Evolutionary conservation across 108 stramenopile species (phyloP).

Genomic region (Fragilaria crotonensis): DNA sequence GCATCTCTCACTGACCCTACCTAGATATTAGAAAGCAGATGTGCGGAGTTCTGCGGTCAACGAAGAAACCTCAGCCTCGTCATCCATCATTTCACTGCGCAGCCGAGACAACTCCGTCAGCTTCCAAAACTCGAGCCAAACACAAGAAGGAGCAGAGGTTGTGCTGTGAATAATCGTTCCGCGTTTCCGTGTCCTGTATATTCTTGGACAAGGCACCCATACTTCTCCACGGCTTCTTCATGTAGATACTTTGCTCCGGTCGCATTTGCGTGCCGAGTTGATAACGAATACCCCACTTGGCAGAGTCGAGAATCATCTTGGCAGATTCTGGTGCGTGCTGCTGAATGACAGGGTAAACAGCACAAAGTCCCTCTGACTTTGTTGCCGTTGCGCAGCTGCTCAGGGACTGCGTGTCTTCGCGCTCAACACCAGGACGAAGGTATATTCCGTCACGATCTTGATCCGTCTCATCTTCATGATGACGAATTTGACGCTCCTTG

Average conservation of each 20-base stretch:
- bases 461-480: background rate
- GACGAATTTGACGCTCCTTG: background rate
- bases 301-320: background rate
- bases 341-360: background rate
- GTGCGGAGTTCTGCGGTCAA: too few relatives aligned
- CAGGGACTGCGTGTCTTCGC: background rate
- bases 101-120: background rate
- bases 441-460: background rate
- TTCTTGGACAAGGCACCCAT: background rate
- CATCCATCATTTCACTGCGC: too few relatives aligned
- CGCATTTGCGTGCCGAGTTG: background rate
- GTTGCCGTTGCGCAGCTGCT: background rate
- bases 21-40: too few relatives aligned
- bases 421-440: background rate
- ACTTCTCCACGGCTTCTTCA: background rate
- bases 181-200: background rate
- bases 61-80: too few relatives aligned
- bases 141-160: slow-evolving; percentile 31
- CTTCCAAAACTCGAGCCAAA: slow-evolving; percentile 54
- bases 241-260: background rate
- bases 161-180: background rate
- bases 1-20: too few relatives aligned
- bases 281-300: background rate
- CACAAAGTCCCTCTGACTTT: background rate
- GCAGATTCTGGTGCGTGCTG: background rate